These are phyloP conservation scores for Puccinellia tenuiflora DNA, from an alignment of 176 grass and related monocot species.

Conservation along the genomic window DNA sequence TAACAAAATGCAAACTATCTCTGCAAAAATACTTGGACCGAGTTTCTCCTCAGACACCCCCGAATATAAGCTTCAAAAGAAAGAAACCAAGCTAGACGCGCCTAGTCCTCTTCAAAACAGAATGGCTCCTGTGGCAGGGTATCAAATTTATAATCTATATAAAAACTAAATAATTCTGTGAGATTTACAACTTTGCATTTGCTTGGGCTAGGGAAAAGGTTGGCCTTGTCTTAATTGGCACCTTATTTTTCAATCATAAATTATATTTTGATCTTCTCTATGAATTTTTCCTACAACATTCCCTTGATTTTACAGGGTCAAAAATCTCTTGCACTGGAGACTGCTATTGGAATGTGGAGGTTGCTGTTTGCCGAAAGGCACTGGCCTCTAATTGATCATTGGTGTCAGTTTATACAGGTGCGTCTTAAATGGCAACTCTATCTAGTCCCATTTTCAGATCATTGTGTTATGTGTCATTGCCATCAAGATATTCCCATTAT, in stretches of 20 bases:
- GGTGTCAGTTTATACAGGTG: conserved; percentile 97
- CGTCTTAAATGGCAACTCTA: background rate
- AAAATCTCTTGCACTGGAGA: conserved; percentile 93
- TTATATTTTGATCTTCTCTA: conserved; percentile 9
- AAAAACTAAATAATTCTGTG: no score
- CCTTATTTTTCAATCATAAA: background rate
- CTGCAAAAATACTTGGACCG: no score
- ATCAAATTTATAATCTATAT: no score
- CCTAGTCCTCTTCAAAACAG: no score
- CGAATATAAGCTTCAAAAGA: no score
- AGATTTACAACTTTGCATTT: conserved; percentile 99
- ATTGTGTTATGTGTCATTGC: background rate
- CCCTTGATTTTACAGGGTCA: conserved; percentile 68
- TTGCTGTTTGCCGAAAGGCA: conserved; percentile 89
- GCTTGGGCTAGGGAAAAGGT: conserved; percentile 97
- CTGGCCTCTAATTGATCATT: conserved; percentile 88
- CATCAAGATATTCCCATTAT: background rate
- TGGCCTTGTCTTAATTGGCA: conserved; percentile 6
- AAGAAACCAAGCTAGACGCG: no score
- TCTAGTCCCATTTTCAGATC: conserved; percentile 14
- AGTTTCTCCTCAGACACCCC: no score
- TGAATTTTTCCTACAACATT: conserved; percentile 14
- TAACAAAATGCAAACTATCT: no score
- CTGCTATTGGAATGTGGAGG: conserved; percentile 98
- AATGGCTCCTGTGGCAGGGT: no score